A percentile compares a stretch with the other conserved stretches of the same genome.
These are phyloP conservation scores for Alternaria brassicae DNA, from an alignment of 2,329 filamentous ascomycete genomes.

Conservation along the genomic window DNA sequence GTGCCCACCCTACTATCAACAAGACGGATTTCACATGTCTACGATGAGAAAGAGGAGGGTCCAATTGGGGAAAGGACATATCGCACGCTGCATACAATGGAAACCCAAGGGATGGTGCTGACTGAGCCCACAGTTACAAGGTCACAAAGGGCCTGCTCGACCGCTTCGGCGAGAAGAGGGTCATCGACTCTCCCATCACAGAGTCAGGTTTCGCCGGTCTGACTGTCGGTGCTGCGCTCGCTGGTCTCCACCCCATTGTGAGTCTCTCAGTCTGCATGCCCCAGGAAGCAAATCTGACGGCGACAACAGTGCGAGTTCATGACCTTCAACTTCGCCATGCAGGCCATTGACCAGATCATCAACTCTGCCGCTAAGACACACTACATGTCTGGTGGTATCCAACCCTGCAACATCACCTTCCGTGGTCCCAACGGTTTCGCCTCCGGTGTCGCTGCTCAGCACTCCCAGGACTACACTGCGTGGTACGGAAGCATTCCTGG, in stretches of 20 bases:
- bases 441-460: conserved; percentile 91
- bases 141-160: conserved; percentile 97
- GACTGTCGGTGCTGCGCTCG: conserved; percentile 91
- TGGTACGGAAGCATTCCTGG: conserved; percentile 99
- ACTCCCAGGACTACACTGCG: conserved; percentile 97
- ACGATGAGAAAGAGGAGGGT: conserved; percentile 5
- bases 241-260: conserved; percentile 91
- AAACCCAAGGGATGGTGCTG: conserved; percentile 38
- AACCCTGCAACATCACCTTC: conserved; percentile 99
- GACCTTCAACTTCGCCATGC: conserved; percentile 99
- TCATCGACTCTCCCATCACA: conserved; percentile 98
- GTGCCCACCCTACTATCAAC: conserved; percentile 35
- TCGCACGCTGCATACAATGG: conserved; percentile 5
- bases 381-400: conserved; percentile 99
- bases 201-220: conserved; percentile 95
- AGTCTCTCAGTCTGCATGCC: conserved; percentile 48
- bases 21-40: conserved; percentile 17
- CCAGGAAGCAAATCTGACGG: conserved; percentile 20
- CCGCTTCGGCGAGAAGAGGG: conserved; percentile 94
- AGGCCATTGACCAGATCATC: conserved; percentile 99
- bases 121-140: conserved; percentile 74
- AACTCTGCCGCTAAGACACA: conserved; percentile 99
- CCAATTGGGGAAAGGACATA: neutral
- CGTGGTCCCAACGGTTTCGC: conserved; percentile 99
- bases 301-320: conserved; percentile 89